Conservation (phyloP, 768 basidiomycete genomes). For the Macrolepiota fuliginosa region DNA sequence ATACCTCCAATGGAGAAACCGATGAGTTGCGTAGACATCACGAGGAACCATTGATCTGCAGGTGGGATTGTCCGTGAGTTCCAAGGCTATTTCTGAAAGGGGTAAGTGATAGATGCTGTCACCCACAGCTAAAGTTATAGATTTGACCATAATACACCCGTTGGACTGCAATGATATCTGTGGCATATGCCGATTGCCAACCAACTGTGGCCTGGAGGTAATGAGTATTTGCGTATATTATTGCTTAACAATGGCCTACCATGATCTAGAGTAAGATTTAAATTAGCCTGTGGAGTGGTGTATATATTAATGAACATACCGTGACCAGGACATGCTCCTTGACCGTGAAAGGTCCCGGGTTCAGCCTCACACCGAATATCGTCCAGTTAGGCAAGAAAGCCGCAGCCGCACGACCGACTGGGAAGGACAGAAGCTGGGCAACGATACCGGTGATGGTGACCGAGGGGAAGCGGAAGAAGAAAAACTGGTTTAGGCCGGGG, state of each 20-base stretch:
- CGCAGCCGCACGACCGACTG: slow-evolving; percentile 60
- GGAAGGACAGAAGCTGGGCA: slow-evolving; percentile 70
- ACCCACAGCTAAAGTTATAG: slow-evolving; percentile 57
- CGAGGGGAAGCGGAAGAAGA: slow-evolving; percentile 51
- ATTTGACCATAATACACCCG: slow-evolving; percentile 61
- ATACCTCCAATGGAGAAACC: slow-evolving; percentile 79
- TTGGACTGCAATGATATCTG: slow-evolving; percentile 69
- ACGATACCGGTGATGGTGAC: slow-evolving; percentile 46
- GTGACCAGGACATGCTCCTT: slow-evolving; percentile 72
- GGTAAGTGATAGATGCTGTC: background rate
- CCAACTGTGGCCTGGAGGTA: slow-evolving; percentile 50
- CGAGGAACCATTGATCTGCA: slow-evolving; percentile 67
- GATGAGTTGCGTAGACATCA: slow-evolving; percentile 66
- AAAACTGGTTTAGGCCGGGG: slow-evolving; percentile 53
- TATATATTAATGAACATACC: slow-evolving; percentile 25
- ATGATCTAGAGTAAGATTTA: slow-evolving; percentile 24
- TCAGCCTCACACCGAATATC: slow-evolving; percentile 60
- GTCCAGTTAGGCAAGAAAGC: slow-evolving; percentile 49
- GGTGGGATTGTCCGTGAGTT: background rate
- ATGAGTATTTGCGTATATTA: background rate
- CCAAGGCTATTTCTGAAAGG: slow-evolving; percentile 7
- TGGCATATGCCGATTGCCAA: slow-evolving; percentile 63
- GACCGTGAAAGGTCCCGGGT: slow-evolving; percentile 75
- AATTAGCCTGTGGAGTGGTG: background rate
- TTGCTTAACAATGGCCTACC: slow-evolving; percentile 28